Percentiles rank a stretch among this genome's conserved stretches.
Evolutionary conservation across 2,329 filamentous ascomycete genomes (phyloP).

Genomic region (Diaporthe batatas): DNA sequence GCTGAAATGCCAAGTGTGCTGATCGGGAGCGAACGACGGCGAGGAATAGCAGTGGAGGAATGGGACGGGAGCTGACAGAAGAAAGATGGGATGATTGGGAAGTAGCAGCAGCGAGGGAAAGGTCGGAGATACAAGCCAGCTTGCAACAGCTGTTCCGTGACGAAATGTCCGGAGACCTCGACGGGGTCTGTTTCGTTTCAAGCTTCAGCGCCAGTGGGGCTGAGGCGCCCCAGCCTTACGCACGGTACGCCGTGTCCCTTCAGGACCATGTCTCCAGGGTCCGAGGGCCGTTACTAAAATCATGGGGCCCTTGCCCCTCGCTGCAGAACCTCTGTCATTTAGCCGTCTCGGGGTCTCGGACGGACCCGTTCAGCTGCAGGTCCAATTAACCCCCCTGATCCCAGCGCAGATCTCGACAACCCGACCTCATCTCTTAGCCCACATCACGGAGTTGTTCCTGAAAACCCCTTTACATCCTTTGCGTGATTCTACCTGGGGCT

Average conservation of each 20-base stretch:
- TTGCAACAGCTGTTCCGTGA: slow-evolving; percentile 27
- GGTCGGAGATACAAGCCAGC: background rate
- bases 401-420: slow-evolving; percentile 18
- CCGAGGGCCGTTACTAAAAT: background rate
- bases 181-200: slow-evolving; percentile 29
- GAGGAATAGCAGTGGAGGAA: background rate
- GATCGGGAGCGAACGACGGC: slow-evolving; percentile 9
- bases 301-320: background rate
- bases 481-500: no score
- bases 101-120: background rate
- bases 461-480: no score
- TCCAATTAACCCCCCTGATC: slow-evolving; percentile 15
- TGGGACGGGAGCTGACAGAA: slow-evolving; percentile 4
- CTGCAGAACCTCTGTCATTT: slow-evolving; percentile 31
- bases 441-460: background rate
- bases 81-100: slow-evolving; percentile 3
- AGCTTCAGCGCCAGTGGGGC: slow-evolving; percentile 13
- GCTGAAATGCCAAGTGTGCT: background rate
- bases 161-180: slow-evolving; percentile 22
- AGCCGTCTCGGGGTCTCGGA: slow-evolving; percentile 22
- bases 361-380: slow-evolving; percentile 28
- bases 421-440: slow-evolving; percentile 10
- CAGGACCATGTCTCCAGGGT: background rate
- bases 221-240: slow-evolving; percentile 4
- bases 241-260: slow-evolving; percentile 2